A percentile compares a stretch with the other conserved stretches of the same genome.
phyloP scores from a whole-genome alignment of 768 basidiomycete species.

The Pleurotus pulmonarius region DNA sequence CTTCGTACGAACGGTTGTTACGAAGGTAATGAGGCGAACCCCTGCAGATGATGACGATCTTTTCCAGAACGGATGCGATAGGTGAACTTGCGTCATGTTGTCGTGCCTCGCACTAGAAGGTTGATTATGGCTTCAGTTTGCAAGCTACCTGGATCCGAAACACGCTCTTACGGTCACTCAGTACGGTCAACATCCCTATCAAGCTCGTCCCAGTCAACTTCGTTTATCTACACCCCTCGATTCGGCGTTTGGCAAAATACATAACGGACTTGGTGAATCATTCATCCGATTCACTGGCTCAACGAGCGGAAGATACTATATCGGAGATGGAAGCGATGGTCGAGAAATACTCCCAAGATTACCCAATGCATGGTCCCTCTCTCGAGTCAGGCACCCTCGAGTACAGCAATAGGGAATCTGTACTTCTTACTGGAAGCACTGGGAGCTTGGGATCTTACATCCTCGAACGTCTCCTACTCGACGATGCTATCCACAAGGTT shows the following conservation, averaged over 20 bases:
- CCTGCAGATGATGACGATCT: constrained; percentile 30
- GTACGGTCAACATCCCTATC: constrained; percentile 15
- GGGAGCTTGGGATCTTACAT: constrained; percentile 28
- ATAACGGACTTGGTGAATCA: not conserved
- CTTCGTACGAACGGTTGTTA: constrained; percentile 30
- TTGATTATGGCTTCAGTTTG: constrained; percentile 21
- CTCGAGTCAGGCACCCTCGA: not conserved
- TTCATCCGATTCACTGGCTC: not conserved
- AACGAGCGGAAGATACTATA: not conserved
- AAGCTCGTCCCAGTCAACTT: constrained; percentile 23
- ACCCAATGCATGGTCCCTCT: not conserved
- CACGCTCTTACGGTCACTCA: constrained; percentile 29
- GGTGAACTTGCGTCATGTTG: constrained; percentile 15
- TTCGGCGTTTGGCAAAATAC: constrained; percentile 12
- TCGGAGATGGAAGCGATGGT: constrained; percentile 17
- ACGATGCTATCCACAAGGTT: constrained; percentile 14
- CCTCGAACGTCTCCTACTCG: constrained; percentile 19
- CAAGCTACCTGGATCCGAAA: constrained; percentile 38
- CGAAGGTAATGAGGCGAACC: constrained; percentile 22
- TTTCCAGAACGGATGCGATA: constrained; percentile 38
- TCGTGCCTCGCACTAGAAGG: not conserved
- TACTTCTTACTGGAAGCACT: constrained; percentile 33
- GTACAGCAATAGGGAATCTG: not conserved
- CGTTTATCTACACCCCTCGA: constrained; percentile 32
- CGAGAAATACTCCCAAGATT: constrained; percentile 9